Percentiles rank a stretch among this genome's conserved stretches.
These are phyloP conservation scores for Fusarium nurragi DNA, from an alignment of 2,329 filamentous ascomycete species.

Conservation along the genomic window DNA sequence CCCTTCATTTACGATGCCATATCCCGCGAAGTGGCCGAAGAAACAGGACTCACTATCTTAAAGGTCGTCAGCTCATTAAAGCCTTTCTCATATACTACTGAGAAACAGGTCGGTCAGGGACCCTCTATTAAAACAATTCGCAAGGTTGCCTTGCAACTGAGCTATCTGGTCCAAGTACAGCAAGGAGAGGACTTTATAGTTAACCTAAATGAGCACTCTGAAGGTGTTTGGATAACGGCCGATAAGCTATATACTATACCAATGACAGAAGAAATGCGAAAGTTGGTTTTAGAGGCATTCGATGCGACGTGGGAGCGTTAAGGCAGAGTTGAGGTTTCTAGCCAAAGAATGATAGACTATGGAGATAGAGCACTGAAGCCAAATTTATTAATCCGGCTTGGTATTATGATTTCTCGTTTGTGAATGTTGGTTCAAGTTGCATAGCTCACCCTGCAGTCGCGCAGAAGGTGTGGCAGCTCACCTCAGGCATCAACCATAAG, in stretches of 20 bases:
- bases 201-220: slow-evolving; percentile 1
- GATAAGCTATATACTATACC: neutral
- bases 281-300: neutral
- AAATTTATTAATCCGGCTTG: too few species aligned
- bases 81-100: neutral
- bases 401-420: too few species aligned
- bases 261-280: neutral
- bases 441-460: too few species aligned
- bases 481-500: too few species aligned
- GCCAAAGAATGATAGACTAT: too few species aligned
- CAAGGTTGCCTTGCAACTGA: neutral
- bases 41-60: neutral
- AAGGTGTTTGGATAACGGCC: neutral
- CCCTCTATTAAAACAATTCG: neutral
- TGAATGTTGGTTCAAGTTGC: too few species aligned
- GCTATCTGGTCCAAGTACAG: neutral
- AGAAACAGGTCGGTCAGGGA: neutral
- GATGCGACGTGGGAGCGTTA: too few species aligned
- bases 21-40: neutral
- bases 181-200: neutral
- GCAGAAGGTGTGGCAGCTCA: too few species aligned
- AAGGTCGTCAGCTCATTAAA: neutral
- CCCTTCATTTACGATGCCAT: neutral
- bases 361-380: too few species aligned
- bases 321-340: too few species aligned